These are phyloP conservation scores for Monosiga brevicollis DNA, from an alignment of 78 protist genomes.

Conservation along the genomic window DNA sequence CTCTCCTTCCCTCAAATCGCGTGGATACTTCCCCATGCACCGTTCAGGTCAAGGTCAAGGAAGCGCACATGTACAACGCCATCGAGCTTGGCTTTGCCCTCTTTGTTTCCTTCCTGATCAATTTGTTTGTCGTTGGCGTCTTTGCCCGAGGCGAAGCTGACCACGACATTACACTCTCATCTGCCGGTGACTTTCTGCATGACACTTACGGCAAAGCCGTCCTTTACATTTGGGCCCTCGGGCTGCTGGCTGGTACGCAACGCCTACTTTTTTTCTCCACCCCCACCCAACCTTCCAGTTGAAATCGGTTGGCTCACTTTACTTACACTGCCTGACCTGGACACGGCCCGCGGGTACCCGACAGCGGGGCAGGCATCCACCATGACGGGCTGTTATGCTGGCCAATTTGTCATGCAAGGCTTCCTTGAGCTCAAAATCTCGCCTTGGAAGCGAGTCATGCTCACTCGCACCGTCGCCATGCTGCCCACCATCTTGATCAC, in stretches of 20 bases:
- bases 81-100: slow-evolving; percentile 53
- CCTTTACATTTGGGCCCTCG: slow-evolving; percentile 62
- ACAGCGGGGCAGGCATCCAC: slow-evolving; percentile 76
- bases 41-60: slow-evolving; percentile 14
- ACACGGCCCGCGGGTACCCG: no score
- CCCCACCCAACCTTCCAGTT: no score
- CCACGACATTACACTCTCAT: slow-evolving; percentile 27
- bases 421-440: slow-evolving; percentile 46
- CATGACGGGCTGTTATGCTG: slow-evolving; percentile 73
- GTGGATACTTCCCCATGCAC: no score
- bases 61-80: slow-evolving; percentile 47
- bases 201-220: slow-evolving; percentile 48
- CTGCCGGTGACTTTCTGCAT: slow-evolving; percentile 28
- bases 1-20: no score
- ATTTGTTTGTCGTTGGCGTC: slow-evolving; percentile 41
- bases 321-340: no score
- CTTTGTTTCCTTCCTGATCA: slow-evolving; percentile 56
- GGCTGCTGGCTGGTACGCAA: slow-evolving; percentile 42
- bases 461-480: slow-evolving; percentile 64
- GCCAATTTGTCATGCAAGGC: slow-evolving; percentile 79
- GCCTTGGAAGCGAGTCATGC: slow-evolving; percentile 56
- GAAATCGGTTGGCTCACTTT: no score
- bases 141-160: slow-evolving; percentile 36
- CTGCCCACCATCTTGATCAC: slow-evolving; percentile 60
- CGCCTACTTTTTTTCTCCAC: no score